phyloP scores from a whole-genome alignment of 2,329 filamentous ascomycete species.

The Macrophomina phaseolina region DNA sequence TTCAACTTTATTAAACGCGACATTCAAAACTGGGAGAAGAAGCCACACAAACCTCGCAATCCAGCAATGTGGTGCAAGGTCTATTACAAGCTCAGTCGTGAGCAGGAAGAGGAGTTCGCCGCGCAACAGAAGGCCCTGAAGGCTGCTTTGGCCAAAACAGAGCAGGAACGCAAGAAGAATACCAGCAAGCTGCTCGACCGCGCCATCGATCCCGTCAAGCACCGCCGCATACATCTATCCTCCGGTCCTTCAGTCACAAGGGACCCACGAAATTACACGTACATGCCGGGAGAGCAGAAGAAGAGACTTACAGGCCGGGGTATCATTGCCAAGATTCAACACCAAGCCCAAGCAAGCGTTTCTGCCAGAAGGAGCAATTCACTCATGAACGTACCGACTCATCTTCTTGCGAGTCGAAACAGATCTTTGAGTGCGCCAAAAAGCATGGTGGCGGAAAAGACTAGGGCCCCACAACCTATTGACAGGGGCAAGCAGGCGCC shows the following conservation, averaged over 20 bases:
- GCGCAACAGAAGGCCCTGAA: constrained; percentile 41
- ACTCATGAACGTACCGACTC: constrained; percentile 9
- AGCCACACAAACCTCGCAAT: constrained; percentile 69
- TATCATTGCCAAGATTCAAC: constrained; percentile 25
- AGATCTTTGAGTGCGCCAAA: constrained; percentile 14
- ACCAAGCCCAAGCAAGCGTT: constrained; percentile 23
- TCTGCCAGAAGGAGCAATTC: constrained; percentile 12
- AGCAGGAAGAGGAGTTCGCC: constrained; percentile 45
- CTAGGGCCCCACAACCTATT: constrained; percentile 14
- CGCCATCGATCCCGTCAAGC: constrained; percentile 13
- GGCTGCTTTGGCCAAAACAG: constrained; percentile 28
- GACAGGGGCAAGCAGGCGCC: constrained; percentile 22
- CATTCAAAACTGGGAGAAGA: constrained; percentile 69
- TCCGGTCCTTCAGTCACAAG: constrained; percentile 2
- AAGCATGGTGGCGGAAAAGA: constrained; percentile 23
- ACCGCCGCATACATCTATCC: neutral
- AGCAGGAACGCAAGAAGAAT: constrained; percentile 25
- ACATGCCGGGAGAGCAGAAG: constrained; percentile 21
- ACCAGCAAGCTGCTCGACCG: constrained; percentile 23
- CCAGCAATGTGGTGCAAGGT: constrained; percentile 77
- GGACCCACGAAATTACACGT: constrained; percentile 25
- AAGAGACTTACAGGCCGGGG: constrained; percentile 25
- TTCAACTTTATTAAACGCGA: constrained; percentile 77
- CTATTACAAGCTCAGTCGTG: constrained; percentile 61
- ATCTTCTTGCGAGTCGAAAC: constrained; percentile 5